phyloP scores from a whole-genome alignment of 805 yeast species.

The Torulaspora franciscae region DNA sequence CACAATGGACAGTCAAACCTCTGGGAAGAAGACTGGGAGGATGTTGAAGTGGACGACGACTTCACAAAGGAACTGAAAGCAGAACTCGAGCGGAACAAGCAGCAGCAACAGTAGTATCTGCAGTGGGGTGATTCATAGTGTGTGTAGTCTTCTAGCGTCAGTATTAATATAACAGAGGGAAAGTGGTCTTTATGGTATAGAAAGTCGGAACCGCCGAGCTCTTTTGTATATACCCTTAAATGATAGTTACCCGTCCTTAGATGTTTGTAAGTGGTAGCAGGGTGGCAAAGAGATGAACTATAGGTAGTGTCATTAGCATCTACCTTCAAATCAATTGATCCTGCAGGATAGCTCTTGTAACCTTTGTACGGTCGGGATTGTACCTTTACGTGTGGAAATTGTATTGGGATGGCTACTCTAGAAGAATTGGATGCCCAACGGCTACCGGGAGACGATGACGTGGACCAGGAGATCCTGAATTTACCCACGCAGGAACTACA shows the following conservation, averaged over 20 bases:
- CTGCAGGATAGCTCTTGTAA: neutral
- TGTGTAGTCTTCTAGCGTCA: neutral
- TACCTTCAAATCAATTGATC: neutral
- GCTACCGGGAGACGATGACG: constrained; percentile 46
- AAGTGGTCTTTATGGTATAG: neutral
- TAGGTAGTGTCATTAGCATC: no score
- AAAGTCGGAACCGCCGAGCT: constrained; percentile 7
- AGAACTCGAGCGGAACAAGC: constrained; percentile 34
- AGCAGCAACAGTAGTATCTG: constrained; percentile 12
- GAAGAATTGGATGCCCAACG: constrained; percentile 67
- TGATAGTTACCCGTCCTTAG: constrained; percentile 2
- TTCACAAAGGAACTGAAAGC: constrained; percentile 69
- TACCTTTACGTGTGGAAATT: neutral
- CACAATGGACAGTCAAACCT: constrained; percentile 50
- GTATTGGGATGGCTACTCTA: constrained; percentile 61
- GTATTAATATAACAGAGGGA: neutral
- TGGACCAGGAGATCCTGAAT: constrained; percentile 76
- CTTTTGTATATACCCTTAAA: constrained; percentile 1
- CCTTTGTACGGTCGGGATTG: neutral
- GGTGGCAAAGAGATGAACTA: constrained; percentile 1
- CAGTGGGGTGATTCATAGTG: neutral
- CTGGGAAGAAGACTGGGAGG: constrained; percentile 99
- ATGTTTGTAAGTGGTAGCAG: neutral
- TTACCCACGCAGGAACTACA: constrained; percentile 77
- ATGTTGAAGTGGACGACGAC: constrained; percentile 88